Conservation (phyloP, 2,329 filamentous ascomycete species). For the Fusarium sp. region DNA sequence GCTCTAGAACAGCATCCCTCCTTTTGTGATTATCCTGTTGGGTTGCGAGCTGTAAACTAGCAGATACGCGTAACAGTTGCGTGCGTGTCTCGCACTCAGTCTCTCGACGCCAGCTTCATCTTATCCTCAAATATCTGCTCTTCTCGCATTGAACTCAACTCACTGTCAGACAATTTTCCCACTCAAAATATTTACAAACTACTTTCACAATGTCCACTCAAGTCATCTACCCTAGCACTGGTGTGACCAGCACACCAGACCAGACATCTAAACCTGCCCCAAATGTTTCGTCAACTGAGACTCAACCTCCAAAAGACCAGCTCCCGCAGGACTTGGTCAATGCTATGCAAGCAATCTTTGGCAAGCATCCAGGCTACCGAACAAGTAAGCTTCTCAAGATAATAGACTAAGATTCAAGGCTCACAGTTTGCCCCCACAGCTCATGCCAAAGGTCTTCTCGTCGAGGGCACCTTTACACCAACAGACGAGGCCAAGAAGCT, state of each 20-base stretch:
- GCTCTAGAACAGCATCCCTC: accelerated
- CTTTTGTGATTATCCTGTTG: too few relatives aligned
- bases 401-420: accelerated
- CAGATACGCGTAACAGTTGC: accelerated
- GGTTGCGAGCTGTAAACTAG: accelerated
- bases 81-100: not conserved
- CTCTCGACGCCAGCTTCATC: not conserved
- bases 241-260: not conserved
- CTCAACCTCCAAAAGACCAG: not conserved
- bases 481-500: slow-evolving; percentile 13
- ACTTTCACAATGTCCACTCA: not conserved
- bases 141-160: not conserved
- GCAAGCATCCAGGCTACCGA: slow-evolving; percentile 21
- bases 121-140: not conserved
- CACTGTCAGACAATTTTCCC: accelerated
- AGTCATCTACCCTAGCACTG: not conserved
- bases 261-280: not conserved
- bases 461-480: slow-evolving; percentile 15
- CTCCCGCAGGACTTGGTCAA: slow-evolving; percentile 16
- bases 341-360: slow-evolving; percentile 23
- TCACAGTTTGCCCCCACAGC: not conserved
- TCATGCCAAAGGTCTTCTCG: slow-evolving; percentile 24
- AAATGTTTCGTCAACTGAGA: not conserved
- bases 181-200: accelerated
- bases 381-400: not conserved